Evolutionary conservation across 202 grass and related monocot genomes (phyloP), one percentile per base, ranked within the genome.

Genomic region (Setaria viridis): DNA sequence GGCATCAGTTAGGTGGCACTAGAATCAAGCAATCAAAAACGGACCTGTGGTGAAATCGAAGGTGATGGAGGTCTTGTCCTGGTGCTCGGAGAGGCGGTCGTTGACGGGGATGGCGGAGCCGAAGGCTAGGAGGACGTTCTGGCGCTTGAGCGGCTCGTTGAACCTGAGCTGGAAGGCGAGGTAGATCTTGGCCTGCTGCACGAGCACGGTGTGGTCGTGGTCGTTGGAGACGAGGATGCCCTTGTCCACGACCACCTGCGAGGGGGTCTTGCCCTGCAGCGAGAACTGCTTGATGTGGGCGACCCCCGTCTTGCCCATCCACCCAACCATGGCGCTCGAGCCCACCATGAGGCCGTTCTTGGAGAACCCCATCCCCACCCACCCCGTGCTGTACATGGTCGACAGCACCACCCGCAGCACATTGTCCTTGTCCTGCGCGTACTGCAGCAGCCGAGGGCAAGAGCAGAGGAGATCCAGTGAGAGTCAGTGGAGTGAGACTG

Each of bases 291-390:
- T 86, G 64, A 95, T 80, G 87, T 98, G 95, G 30, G 87, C 2
- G 6, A 53, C 0, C 25, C 93, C 95, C 35, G 12, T 95, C 77
- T 89, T 98, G 51, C 91, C 95, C 43, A 98, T 79, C 95, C 95
- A 98, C 13, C 95, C 95, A 1, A 95, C 95, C 77, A 98, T 92
- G 74, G 95, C 95, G 70, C 95, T 95, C 19, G 95, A 94, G 50
- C 93, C 95, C 55, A 95, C 93, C 93, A 98, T 98, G 42, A 90
- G 13, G 4, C 95, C 95, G 74, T 93, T 81, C 83, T 86, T 92
- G 47, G 93, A 98, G 83, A 98, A 98, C 19, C 88, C 95, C 91
- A 98, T 98, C 64, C 95, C 95, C 11, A 98, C 93, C 93, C 95
- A 95, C 21, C 95, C 95, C 32, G 85, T 93, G 65, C 87, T 78